phyloP scores from a whole-genome alignment of 2,329 filamentous ascomycete genomes.

The Apiospora rasikravindrae region DNA sequence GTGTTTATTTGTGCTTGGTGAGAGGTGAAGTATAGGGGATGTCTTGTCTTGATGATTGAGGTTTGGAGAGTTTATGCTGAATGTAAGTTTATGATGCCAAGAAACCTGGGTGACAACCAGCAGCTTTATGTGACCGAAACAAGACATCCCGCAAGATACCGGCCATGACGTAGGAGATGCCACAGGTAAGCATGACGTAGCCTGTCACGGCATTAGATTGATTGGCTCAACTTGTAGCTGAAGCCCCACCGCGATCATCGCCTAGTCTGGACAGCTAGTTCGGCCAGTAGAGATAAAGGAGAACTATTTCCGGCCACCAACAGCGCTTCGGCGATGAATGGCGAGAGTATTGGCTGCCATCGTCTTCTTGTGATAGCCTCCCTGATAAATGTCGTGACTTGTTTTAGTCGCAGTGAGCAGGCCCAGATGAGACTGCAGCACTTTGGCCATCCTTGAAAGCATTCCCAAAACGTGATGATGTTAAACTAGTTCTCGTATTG shows the following conservation, averaged over 20 bases:
- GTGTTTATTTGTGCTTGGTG: background rate
- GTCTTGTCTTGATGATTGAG: background rate
- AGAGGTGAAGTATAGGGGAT: background rate
- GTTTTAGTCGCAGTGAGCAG: background rate
- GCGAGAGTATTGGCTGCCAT: background rate
- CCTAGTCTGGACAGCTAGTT: background rate
- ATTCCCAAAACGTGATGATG: too few species aligned
- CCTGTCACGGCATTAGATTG: background rate
- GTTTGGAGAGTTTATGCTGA: background rate
- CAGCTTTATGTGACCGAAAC: background rate
- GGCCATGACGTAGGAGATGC: conserved; percentile 3
- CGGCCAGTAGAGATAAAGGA: background rate
- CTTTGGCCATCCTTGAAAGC: too few species aligned
- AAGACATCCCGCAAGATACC: background rate
- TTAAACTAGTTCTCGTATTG: too few species aligned
- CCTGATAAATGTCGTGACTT: background rate
- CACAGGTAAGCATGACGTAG: background rate
- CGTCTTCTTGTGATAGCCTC: background rate
- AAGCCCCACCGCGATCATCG: background rate
- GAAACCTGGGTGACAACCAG: background rate
- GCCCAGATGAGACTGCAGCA: background rate
- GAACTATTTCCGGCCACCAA: background rate
- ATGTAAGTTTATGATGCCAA: background rate
- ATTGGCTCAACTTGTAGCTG: background rate
- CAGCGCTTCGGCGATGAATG: too few species aligned